Percentiles rank a stretch among this genome's conserved stretches.
phyloP scores from a whole-genome alignment of 2,329 filamentous ascomycete genomes.

The Fusarium odoratissimum region DNA sequence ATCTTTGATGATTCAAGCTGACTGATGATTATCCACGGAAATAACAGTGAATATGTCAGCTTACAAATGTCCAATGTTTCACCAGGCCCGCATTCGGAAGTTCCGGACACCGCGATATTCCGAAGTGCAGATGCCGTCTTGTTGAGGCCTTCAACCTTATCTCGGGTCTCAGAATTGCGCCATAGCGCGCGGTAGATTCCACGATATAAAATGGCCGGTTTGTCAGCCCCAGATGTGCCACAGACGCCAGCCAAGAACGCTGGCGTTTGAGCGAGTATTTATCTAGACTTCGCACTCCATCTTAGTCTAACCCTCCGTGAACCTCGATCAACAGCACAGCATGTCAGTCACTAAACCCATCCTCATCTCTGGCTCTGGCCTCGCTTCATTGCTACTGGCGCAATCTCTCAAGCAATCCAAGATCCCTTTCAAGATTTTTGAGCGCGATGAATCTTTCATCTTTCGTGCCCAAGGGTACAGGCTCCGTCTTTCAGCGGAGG shows the following conservation, averaged over 20 bases:
- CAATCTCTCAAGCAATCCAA: constrained; percentile 55
- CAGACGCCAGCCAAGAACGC: neutral
- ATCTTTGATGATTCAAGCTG: neutral
- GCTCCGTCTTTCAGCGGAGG: constrained; percentile 66
- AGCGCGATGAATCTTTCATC: constrained; percentile 61
- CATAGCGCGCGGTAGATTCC: constrained; percentile 1
- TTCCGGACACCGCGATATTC: neutral
- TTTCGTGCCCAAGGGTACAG: constrained; percentile 73
- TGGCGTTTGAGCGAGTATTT: neutral
- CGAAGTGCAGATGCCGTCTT: neutral
- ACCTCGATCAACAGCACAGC: neutral
- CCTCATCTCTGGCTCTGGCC: constrained; percentile 58
- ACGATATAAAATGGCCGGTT: neutral
- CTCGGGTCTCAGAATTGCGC: neutral
- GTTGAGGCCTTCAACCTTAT: neutral
- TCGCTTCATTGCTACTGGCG: constrained; percentile 57
- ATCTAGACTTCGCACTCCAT: neutral
- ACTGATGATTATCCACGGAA: neutral
- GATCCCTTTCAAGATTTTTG: constrained; percentile 67
- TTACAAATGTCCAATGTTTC: neutral
- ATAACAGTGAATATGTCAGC: neutral
- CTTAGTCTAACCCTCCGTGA: fast-evolving
- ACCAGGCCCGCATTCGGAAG: neutral
- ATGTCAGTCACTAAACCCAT: constrained; percentile 49
- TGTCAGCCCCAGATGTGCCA: neutral